Conservation (phyloP, 1,139 yeast species). For the Hanseniaspora sp. region DNA sequence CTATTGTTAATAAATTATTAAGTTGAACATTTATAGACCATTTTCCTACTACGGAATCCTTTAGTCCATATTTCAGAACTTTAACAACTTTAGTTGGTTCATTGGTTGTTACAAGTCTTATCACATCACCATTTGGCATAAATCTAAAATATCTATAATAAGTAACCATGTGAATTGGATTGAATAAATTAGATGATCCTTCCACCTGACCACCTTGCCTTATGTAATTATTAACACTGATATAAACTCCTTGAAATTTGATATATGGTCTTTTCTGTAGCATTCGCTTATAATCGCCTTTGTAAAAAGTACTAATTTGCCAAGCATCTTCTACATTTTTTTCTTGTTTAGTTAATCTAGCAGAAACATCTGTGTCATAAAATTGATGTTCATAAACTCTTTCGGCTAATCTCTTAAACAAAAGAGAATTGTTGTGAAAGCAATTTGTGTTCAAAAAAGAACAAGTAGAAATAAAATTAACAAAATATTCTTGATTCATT, state of each 20-base stretch:
- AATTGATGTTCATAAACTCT: slow-evolving; percentile 48
- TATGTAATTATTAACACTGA: slow-evolving; percentile 72
- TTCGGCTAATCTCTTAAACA: slow-evolving; percentile 2
- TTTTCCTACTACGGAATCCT: slow-evolving; percentile 8
- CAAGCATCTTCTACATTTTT: slow-evolving; percentile 31
- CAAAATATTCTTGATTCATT: slow-evolving; percentile 54
- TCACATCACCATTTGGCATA: slow-evolving; percentile 64
- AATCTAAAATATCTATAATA: slow-evolving; percentile 79
- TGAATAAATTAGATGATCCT: slow-evolving; percentile 56
- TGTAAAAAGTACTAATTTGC: slow-evolving; percentile 39
- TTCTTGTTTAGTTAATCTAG: slow-evolving; percentile 7
- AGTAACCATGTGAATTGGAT: slow-evolving; percentile 73
- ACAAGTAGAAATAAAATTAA: slow-evolving; percentile 52
- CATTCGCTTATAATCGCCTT: slow-evolving; percentile 47
- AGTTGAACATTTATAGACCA: slow-evolving; percentile 15
- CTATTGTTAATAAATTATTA: slow-evolving; percentile 32
- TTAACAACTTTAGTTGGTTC: slow-evolving; percentile 59
- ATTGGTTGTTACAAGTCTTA: slow-evolving; percentile 52
- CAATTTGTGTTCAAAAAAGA: slow-evolving; percentile 52
- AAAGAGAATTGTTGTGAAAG: slow-evolving; percentile 34
- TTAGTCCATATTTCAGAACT: slow-evolving; percentile 30
- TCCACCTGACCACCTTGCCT: slow-evolving; percentile 66
- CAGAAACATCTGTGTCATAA: slow-evolving; percentile 26
- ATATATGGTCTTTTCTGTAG: slow-evolving; percentile 51
- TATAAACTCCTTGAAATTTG: slow-evolving; percentile 72